A percentile compares a stretch with the other conserved stretches of the same genome.
phyloP scores from a whole-genome alignment of 495 filamentous ascomycete species.

The Podospora australis region DNA sequence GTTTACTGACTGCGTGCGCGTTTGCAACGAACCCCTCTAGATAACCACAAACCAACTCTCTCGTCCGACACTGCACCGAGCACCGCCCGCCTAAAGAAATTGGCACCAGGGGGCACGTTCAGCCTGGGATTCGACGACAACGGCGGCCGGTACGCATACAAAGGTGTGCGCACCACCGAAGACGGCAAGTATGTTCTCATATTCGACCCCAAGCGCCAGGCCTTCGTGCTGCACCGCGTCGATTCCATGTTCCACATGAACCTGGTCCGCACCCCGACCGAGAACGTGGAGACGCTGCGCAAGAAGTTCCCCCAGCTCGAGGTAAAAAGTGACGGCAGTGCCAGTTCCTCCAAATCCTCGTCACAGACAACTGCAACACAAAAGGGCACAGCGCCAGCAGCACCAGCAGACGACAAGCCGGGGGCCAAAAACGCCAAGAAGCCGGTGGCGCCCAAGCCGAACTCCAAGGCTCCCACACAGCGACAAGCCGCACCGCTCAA shows the following conservation, averaged over 20 bases:
- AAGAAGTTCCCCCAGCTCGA: constrained; percentile 39
- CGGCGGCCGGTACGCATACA: constrained; percentile 44
- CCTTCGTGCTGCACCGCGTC: constrained; percentile 50
- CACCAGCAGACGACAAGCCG: constrained; percentile 17
- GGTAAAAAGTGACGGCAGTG: constrained; percentile 10
- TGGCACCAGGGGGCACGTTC: constrained; percentile 35
- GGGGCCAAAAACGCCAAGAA: constrained; percentile 24
- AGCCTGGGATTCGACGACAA: constrained; percentile 43
- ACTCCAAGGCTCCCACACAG: neutral
- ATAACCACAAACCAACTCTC: constrained; percentile 48
- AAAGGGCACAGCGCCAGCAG: constrained; percentile 15
- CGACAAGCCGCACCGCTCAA: constrained; percentile 14
- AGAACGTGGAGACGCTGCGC: constrained; percentile 33
- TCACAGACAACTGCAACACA: neutral
- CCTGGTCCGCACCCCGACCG: constrained; percentile 38
- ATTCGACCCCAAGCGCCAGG: constrained; percentile 47
- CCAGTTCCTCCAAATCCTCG: neutral
- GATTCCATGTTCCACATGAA: constrained; percentile 58
- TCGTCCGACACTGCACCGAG: constrained; percentile 36
- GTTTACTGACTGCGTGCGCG: too few relatives aligned
- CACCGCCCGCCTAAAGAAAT: constrained; percentile 42
- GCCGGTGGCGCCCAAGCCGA: constrained; percentile 20
- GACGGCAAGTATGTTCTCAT: constrained; percentile 50
- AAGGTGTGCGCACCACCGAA: constrained; percentile 40
- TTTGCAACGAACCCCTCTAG: constrained; percentile 22